These are phyloP conservation scores for Solanum hybrid DNA, from an alignment of 305 asterid species.

Conservation along the genomic window DNA sequence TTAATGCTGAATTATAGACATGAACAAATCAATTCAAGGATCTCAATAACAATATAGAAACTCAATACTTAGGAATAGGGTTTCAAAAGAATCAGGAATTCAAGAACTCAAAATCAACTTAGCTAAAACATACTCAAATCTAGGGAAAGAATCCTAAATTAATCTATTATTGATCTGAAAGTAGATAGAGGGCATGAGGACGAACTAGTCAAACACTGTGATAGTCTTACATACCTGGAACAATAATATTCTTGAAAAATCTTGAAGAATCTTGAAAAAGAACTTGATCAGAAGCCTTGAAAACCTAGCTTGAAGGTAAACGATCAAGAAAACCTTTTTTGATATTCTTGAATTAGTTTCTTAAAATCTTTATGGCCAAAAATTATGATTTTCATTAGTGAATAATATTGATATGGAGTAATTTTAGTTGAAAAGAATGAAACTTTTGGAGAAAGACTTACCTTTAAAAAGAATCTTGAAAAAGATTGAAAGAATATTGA, in stretches of 20 bases:
- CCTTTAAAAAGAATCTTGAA: not conserved
- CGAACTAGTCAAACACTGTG: not conserved
- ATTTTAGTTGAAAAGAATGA: not conserved
- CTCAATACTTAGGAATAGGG: not conserved
- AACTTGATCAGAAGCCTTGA: not conserved
- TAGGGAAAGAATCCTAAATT: not conserved
- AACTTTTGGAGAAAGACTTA: not conserved
- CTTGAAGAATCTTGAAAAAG: too few species aligned
- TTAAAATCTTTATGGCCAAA: not conserved
- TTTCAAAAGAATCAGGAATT: not conserved
- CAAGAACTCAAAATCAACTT: not conserved
- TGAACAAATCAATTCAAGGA: not conserved
- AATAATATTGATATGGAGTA: not conserved
- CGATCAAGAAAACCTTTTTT: not conserved
- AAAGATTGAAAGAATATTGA: not conserved
- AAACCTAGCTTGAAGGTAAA: not conserved
- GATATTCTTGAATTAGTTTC: not conserved
- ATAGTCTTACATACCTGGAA: too few species aligned
- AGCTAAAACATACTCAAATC: not conserved
- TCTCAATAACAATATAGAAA: not conserved
- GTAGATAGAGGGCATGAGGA: not conserved
- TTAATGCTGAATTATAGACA: not conserved
- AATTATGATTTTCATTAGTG: not conserved
- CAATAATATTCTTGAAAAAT: too few species aligned
- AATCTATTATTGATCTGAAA: too few species aligned